Evolutionary conservation across 148 eudicot species (phyloP).

Genomic region (Rhododendron griersonianum): DNA sequence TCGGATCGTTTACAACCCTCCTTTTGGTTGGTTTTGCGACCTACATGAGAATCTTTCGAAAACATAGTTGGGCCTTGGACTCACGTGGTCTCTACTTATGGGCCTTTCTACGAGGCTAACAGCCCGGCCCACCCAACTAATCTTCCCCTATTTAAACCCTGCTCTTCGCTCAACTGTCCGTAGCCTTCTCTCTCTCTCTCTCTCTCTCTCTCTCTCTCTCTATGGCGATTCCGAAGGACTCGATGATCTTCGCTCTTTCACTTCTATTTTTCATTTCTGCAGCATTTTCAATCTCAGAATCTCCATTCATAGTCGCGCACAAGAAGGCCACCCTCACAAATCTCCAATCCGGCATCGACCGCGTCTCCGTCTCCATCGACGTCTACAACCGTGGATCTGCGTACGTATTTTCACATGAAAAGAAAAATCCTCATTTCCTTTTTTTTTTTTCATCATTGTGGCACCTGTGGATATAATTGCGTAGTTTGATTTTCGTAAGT

Average conservation of each 20-base stretch:
- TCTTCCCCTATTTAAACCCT: not conserved
- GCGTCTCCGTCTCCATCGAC: conserved; percentile 41
- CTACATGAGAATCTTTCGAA: not conserved
- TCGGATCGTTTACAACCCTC: no score
- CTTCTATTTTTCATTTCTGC: conserved; percentile 17
- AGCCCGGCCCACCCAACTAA: not conserved
- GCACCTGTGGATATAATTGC: not conserved
- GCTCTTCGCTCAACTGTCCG: not conserved
- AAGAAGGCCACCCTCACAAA: conserved; percentile 42
- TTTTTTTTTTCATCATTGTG: not conserved
- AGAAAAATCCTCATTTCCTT: not conserved
- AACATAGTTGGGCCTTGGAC: not conserved
- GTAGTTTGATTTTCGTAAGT: not conserved
- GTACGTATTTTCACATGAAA: conserved; percentile 15
- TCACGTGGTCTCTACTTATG: not conserved
- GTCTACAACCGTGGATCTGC: conserved; percentile 46
- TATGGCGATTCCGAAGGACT: conserved; percentile 4
- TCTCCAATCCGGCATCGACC: conserved; percentile 36
- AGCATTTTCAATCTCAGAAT: conserved; percentile 23
- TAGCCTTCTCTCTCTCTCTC: not conserved
- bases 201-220: not conserved
- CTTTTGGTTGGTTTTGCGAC: not conserved
- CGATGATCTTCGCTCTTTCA: conserved; percentile 3
- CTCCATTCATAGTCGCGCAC: conserved; percentile 51
- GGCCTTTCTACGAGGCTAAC: not conserved